Percentiles rank a stretch among this genome's conserved stretches.
These are phyloP conservation scores for Podospora pseudoanserina DNA, from an alignment of 495 filamentous ascomycete genomes.

Conservation along the genomic window DNA sequence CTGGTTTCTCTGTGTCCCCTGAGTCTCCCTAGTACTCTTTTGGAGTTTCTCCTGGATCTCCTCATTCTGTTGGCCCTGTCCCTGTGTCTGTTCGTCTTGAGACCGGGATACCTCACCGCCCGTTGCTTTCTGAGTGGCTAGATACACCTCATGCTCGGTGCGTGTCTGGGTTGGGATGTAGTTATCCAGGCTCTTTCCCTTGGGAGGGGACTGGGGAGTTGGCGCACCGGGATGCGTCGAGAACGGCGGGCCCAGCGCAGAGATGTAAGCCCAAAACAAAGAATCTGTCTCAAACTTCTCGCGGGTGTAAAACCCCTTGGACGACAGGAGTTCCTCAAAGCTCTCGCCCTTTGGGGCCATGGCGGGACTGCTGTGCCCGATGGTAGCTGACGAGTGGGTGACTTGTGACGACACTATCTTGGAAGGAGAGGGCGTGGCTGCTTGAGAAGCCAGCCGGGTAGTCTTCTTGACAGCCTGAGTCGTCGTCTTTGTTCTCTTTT, in stretches of 20 bases:
- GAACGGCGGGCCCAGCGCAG: neutral
- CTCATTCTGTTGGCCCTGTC: neutral
- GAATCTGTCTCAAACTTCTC: neutral
- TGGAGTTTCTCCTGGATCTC: neutral
- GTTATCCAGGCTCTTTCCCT: neutral
- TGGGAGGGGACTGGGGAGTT: neutral
- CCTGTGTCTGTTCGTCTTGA: no score
- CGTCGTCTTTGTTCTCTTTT: neutral
- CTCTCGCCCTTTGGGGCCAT: neutral
- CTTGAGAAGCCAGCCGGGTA: neutral
- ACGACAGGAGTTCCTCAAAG: neutral
- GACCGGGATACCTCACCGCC: neutral
- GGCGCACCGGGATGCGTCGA: neutral
- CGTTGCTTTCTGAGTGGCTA: neutral
- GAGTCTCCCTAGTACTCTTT: no score
- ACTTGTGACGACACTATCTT: neutral
- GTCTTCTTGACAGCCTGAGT: neutral
- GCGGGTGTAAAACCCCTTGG: neutral
- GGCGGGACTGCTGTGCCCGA: neutral
- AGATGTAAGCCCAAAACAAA: neutral
- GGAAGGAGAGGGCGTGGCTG: neutral
- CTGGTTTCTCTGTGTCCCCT: no score
- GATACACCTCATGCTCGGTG: neutral
- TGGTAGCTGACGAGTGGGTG: neutral
- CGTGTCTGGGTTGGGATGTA: neutral